These are phyloP conservation scores for Eucalyptus regnans DNA, from an alignment of 345 rosid genomes.

Conservation along the genomic window DNA sequence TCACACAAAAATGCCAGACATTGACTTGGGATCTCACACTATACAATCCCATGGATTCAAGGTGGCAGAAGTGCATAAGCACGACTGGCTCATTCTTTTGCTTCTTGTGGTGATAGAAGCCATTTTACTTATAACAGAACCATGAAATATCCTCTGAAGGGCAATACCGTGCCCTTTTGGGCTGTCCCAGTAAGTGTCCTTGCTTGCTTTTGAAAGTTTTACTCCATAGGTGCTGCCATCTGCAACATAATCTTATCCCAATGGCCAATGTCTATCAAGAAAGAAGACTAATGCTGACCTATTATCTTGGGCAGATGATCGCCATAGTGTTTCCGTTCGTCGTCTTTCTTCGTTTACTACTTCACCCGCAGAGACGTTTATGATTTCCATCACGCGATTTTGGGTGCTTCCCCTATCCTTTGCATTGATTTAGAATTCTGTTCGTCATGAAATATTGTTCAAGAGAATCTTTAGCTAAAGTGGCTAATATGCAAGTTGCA, in stretches of 20 bases:
- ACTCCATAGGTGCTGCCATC: not conserved
- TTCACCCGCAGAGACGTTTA: slow-evolving; percentile 34
- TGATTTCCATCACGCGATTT: slow-evolving; percentile 54
- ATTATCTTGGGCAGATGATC: slow-evolving; percentile 8
- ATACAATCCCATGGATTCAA: slow-evolving; percentile 40
- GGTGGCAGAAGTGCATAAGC: slow-evolving; percentile 21
- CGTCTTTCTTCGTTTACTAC: slow-evolving; percentile 23
- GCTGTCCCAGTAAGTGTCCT: slow-evolving; percentile 37
- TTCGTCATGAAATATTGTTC: not conserved
- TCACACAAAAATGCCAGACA: slow-evolving; percentile 16
- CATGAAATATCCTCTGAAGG: slow-evolving; percentile 38
- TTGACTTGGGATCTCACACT: slow-evolving; percentile 25
- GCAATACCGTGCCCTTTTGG: slow-evolving; percentile 52
- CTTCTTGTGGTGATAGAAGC: slow-evolving; percentile 29
- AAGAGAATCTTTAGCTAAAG: not conserved
- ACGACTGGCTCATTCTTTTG: slow-evolving; percentile 45
- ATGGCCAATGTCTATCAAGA: not conserved
- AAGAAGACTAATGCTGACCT: not conserved
- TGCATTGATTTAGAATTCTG: not conserved
- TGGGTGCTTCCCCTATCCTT: slow-evolving; percentile 16
- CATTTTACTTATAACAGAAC: slow-evolving; percentile 31
- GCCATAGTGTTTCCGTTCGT: slow-evolving; percentile 29
- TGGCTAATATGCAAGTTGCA: not conserved
- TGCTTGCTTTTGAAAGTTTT: not conserved
- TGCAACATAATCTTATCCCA: slow-evolving; percentile 1